phyloP scores from a whole-genome alignment of 2,329 filamentous ascomycete genomes.

The Aspergillus pseudoterreus region DNA sequence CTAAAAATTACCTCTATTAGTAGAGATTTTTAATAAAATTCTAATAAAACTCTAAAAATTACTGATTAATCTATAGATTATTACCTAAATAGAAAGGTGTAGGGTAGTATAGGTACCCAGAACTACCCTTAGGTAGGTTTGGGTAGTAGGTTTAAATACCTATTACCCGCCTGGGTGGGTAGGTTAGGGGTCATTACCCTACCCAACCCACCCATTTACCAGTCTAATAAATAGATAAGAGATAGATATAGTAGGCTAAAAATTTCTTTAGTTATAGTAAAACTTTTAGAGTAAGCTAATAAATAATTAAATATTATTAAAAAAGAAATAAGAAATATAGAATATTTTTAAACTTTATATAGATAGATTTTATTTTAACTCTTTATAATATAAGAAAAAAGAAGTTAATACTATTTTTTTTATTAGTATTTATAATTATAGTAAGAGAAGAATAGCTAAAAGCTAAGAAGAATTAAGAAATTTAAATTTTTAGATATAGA shows the following conservation, averaged over 20 bases:
- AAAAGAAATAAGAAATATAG: conserved; percentile 1
- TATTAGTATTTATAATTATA: not conserved
- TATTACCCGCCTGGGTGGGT: too few relatives aligned
- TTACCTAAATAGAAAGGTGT: too few relatives aligned
- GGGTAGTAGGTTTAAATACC: too few relatives aligned
- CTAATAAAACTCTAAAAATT: too few relatives aligned
- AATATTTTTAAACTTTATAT: not conserved
- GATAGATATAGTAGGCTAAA: not conserved
- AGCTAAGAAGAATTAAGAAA: conserved; percentile 4
- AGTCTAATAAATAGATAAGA: not conserved
- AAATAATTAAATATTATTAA: not conserved
- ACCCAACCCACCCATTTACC: too few relatives aligned
- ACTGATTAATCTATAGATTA: too few relatives aligned
- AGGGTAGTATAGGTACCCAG: too few relatives aligned
- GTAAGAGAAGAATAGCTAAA: conserved; percentile 1
- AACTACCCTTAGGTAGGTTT: too few relatives aligned
- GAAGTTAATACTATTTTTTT: not conserved
- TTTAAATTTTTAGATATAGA: conserved; percentile 1
- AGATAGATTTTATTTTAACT: not conserved
- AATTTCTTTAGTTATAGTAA: not conserved
- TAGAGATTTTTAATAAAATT: too few relatives aligned
- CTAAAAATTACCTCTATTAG: too few relatives aligned
- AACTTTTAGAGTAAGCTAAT: not conserved
- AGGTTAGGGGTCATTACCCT: too few relatives aligned
- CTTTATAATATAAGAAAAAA: not conserved